These are phyloP conservation scores for Ophiostoma novo-ulmi DNA, from an alignment of 2,329 filamentous ascomycete species.

Conservation along the genomic window DNA sequence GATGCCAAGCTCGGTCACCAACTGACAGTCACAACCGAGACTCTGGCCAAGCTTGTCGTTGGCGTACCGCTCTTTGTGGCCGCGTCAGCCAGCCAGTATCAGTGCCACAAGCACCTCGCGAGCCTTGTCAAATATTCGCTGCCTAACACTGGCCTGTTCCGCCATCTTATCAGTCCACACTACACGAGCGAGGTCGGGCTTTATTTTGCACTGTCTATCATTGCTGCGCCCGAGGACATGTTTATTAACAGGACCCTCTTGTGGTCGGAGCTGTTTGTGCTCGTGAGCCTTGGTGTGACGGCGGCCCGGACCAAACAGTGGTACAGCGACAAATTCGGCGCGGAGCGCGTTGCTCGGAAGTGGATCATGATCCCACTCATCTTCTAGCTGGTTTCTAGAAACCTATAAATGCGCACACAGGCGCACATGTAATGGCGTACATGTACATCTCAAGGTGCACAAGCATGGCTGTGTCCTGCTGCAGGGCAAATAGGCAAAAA, in stretches of 20 bases:
- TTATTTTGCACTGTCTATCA: constrained; percentile 71
- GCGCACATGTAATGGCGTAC: background rate
- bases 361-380: constrained; percentile 74
- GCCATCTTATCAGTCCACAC: constrained; percentile 72
- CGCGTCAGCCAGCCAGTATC: constrained; percentile 68
- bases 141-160: constrained; percentile 68
- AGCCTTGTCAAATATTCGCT: constrained; percentile 76
- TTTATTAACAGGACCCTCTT: constrained; percentile 68
- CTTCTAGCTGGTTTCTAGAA: constrained; percentile 39
- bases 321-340: constrained; percentile 73
- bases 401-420: too few species aligned
- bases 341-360: constrained; percentile 53
- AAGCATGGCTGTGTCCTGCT: background rate
- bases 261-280: constrained; percentile 66
- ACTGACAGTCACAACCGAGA: background rate
- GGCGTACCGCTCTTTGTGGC: constrained; percentile 61
- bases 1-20: constrained; percentile 30
- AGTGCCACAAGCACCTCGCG: constrained; percentile 65
- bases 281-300: constrained; percentile 74
- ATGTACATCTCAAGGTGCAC: background rate
- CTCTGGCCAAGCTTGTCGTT: constrained; percentile 46
- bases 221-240: constrained; percentile 63
- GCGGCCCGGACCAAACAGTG: constrained; percentile 72
- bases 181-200: constrained; percentile 85
- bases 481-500: background rate